phyloP scores from a whole-genome alignment of 495 filamentous ascomycete species.

The Penicillium mononematosum region DNA sequence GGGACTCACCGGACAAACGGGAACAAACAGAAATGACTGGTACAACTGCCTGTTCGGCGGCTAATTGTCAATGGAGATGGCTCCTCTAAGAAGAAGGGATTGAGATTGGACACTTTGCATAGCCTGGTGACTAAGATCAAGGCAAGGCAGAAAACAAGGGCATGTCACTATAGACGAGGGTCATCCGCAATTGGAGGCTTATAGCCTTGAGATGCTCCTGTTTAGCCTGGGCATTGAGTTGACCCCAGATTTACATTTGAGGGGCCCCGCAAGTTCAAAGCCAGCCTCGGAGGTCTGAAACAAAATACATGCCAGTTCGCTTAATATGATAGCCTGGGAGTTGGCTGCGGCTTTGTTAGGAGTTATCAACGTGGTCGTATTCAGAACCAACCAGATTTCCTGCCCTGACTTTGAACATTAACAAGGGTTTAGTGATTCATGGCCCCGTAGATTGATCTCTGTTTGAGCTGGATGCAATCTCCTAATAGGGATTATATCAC shows the following conservation, averaged over 20 bases:
- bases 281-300: slow-evolving; percentile 5
- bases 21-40: neutral
- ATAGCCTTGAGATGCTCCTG: neutral
- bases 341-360: neutral
- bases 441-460: neutral
- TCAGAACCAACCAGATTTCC: neutral
- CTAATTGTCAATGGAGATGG: neutral
- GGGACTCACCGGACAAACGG: neutral
- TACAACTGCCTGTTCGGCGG: neutral
- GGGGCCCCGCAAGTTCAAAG: neutral
- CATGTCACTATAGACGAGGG: neutral
- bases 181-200: neutral
- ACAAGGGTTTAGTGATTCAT: neutral
- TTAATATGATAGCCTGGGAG: neutral
- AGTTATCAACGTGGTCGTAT: neutral
- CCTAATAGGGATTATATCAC: neutral
- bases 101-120: neutral
- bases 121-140: neutral
- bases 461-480: neutral
- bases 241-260: slow-evolving; percentile 9
- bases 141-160: neutral
- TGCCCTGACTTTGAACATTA: neutral
- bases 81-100: neutral
- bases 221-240: neutral
- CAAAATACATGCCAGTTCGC: neutral